phyloP scores from a whole-genome alignment of 2,329 filamentous ascomycete genomes.

The Penicillium sp. region DNA sequence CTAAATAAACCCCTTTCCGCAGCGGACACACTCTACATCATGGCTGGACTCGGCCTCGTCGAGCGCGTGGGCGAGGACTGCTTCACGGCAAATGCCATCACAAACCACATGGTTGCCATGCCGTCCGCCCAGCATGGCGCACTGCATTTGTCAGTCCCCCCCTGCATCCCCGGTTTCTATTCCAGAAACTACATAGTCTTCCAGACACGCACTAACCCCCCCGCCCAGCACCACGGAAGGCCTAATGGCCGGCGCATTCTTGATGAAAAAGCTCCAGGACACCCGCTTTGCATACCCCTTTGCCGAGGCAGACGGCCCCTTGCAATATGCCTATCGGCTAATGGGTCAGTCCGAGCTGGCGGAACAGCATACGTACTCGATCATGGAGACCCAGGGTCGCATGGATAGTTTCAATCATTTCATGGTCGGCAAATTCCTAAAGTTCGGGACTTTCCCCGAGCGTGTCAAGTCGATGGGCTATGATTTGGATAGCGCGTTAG shows the following conservation, averaged over 20 bases:
- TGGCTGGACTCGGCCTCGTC: constrained; percentile 39
- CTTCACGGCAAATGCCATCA: constrained; percentile 37
- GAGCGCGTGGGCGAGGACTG: constrained; percentile 33
- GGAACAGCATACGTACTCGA: constrained; percentile 37
- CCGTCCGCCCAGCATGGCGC: constrained; percentile 40
- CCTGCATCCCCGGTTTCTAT: neutral
- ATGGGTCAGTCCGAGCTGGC: constrained; percentile 33
- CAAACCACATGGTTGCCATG: constrained; percentile 35
- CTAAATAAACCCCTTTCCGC: constrained; percentile 9
- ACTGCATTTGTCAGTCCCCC: constrained; percentile 36
- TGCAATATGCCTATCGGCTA: constrained; percentile 36
- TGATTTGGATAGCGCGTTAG: constrained; percentile 30
- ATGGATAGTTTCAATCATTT: constrained; percentile 44
- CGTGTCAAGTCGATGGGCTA: constrained; percentile 34
- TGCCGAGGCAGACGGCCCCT: constrained; percentile 33
- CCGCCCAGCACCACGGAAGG: constrained; percentile 34
- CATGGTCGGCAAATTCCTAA: constrained; percentile 42
- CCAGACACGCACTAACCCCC: neutral
- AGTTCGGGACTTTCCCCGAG: constrained; percentile 35
- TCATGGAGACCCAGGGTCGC: constrained; percentile 38
- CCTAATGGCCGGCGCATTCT: constrained; percentile 37
- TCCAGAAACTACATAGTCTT: neutral
- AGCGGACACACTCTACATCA: constrained; percentile 41
- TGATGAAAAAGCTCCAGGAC: constrained; percentile 37
- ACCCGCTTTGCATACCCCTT: constrained; percentile 40